Percentiles rank a stretch among this genome's conserved stretches.
These are phyloP conservation scores for Gynostemma pentaphyllum DNA, from an alignment of 306 rosid genomes.

Conservation along the genomic window DNA sequence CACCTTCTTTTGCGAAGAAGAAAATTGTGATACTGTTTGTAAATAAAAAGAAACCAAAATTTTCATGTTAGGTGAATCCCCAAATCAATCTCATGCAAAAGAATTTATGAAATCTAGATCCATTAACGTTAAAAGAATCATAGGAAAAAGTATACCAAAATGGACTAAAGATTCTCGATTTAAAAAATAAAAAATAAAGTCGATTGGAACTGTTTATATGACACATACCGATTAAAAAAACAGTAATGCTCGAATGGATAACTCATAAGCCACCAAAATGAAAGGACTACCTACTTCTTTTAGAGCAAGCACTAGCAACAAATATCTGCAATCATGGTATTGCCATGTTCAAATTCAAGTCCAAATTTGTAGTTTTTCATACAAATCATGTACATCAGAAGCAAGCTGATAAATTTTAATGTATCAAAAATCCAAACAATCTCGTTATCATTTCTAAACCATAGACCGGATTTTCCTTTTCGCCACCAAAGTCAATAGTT, in stretches of 20 bases:
- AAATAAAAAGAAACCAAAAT: conserved; percentile 21
- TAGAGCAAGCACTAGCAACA: not conserved
- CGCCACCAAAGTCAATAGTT: not conserved
- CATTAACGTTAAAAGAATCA: not conserved
- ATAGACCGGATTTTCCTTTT: not conserved
- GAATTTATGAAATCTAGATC: not conserved
- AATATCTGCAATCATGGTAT: not conserved
- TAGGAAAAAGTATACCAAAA: not conserved
- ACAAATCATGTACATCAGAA: not conserved
- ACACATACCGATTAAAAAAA: not conserved
- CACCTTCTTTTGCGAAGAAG: conserved; percentile 93
- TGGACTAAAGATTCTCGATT: not conserved
- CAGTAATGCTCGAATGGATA: not conserved
- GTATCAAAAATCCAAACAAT: not conserved
- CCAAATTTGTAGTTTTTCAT: not conserved
- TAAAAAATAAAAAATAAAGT: not conserved
- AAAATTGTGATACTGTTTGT: conserved; percentile 58
- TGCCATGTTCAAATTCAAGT: not conserved
- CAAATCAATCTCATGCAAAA: not conserved
- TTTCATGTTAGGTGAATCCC: not conserved
- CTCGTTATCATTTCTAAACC: not conserved
- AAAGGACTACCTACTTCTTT: not conserved
- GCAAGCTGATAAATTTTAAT: not conserved
- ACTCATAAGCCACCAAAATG: not conserved
- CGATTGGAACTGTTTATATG: not conserved